Base-by-base conservation (phyloP, 306 rosid species). In the Vigna hirtella region DNA sequence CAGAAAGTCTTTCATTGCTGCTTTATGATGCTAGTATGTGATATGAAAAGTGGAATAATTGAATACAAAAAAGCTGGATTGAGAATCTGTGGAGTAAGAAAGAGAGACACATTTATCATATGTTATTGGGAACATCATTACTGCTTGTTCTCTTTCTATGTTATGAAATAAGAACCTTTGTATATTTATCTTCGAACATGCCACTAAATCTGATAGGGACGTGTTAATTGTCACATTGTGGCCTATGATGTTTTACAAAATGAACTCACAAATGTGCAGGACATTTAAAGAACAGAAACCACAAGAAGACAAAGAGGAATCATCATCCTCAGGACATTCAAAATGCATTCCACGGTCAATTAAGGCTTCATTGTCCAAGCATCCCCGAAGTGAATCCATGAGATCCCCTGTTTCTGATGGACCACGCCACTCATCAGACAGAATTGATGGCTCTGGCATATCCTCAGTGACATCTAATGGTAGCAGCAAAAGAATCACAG, bases 271-370 rank as follows among this genome's bases (percentile, higher is more conserved):
- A 69, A 81, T 79, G 64, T 84, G 84, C 91, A 96, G 99, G 91
- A 82, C 85, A 72, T 61, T 50, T 47, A 89, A 83, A 82, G 94
- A 93, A 63, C 77, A 73, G 42, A 88, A 86, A 67, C 83, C 91
- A 20, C 74, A 56, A 32, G 96, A 88, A 68, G 89, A 87, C 77
- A 88, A 84, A 70, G 93, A 88, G 80, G 91, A 88, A 72, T 52
- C 96, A 74, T 52, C 96, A 2, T 83, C 90, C 28, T 85, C 97
- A 16, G 93, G 98, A 77, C 90, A 84, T 45, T 87, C 91, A 63
- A 96, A 91, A 86, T 96, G 98, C 85, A 91, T 91, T 78, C 96
- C 93, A 2, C 85, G 90, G 45, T 90, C 99, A 42, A 91, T 96
- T 56, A 94, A 92, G 82, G 90, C 90, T 79, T 90, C 99, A n/a